Evolutionary conservation across 2,329 filamentous ascomycete genomes (phyloP), one percentile per base, ranked within the genome.

Genomic region (Orbilia quercus): DNA sequence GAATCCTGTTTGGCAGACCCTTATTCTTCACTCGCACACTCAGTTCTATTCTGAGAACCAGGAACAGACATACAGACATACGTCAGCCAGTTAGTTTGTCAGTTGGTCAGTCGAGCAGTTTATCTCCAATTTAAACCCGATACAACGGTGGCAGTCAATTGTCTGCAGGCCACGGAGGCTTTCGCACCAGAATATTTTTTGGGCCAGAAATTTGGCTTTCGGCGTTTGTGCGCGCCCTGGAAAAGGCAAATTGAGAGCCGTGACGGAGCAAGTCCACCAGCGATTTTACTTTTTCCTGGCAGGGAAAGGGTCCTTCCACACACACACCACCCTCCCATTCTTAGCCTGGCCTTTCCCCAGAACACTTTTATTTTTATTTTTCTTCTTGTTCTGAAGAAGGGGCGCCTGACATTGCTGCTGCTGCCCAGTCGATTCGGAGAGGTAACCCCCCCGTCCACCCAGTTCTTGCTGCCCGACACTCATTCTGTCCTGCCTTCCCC

Each of bases 351-450:
- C 28, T 31, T 4, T 31, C 28, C 9, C 28, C 28, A 31, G 28
- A 5, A 5, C 28, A 31, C 9, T 31, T 31, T 31, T 31, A 42
- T 54, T 40, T 40, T 40, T 40, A 40, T 18, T 47, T 47, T 25
- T 36, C 28, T 58, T 70, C 55, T 69, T 63, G 53, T 58, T 45
- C 38, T 44, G 16, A 50, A 45, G 45, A 23, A 57, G 60, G 59
- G 69, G 69, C 69, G 69, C 69, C 69, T 73, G 69, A 73, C 69
- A 62, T 31, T 60, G n/a, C n/a, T n/a, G n/a, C n/a, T n/a, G n/a
- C n/a, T 53, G 23, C 57, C 67, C 45, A 65, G 67, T 72, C 54
- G 28, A 31, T 9, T 31, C n/a, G n/a, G n/a, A n/a, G 66, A 64
- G 53, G 66, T 38, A 69, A 53, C 63, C 64, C 66, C 66, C 66